These are phyloP conservation scores for Colletotrichum nymphaeae DNA, from an alignment of 2,329 filamentous ascomycete genomes.

Conservation along the genomic window DNA sequence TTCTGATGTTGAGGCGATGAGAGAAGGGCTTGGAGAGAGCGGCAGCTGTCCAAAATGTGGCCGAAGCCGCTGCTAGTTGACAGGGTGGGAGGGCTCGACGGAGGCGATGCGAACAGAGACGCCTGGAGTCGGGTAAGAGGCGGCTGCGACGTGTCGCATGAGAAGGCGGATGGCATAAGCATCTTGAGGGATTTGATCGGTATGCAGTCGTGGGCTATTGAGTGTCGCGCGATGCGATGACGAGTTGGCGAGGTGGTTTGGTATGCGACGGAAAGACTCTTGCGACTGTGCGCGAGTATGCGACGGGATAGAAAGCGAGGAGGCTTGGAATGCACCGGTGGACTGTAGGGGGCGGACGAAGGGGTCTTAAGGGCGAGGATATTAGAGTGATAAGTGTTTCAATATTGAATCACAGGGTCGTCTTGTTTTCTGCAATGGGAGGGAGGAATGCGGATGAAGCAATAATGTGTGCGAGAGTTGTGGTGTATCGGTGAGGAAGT, in stretches of 20 bases:
- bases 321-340: conserved; percentile 28
- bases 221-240: not conserved
- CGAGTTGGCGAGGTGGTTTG: not conserved
- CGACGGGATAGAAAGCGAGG: conserved; percentile 16
- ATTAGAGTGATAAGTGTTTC: not conserved
- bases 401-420: conserved; percentile 6
- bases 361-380: conserved; percentile 26
- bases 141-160: conserved; percentile 66
- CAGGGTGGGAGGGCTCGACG: conserved; percentile 64
- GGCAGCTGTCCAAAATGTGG: conserved; percentile 70
- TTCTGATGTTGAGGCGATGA: conserved; percentile 48
- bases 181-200: conserved; percentile 49
- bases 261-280: conserved; percentile 25
- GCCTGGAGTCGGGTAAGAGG: conserved; percentile 57
- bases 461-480: conserved; percentile 11
- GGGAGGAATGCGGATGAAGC: conserved; percentile 17
- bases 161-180: conserved; percentile 69
- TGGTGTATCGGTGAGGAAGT: conserved; percentile 28
- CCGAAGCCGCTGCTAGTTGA: conserved; percentile 59
- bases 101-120: conserved; percentile 68
- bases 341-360: conserved; percentile 5
- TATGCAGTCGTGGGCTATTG: conserved; percentile 1
- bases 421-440: conserved; percentile 4
- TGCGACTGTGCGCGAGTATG: conserved; percentile 29
- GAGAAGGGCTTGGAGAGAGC: conserved; percentile 70